These are phyloP conservation scores for Erodium maritimum DNA, from an alignment of 345 rosid species.

Conservation along the genomic window DNA sequence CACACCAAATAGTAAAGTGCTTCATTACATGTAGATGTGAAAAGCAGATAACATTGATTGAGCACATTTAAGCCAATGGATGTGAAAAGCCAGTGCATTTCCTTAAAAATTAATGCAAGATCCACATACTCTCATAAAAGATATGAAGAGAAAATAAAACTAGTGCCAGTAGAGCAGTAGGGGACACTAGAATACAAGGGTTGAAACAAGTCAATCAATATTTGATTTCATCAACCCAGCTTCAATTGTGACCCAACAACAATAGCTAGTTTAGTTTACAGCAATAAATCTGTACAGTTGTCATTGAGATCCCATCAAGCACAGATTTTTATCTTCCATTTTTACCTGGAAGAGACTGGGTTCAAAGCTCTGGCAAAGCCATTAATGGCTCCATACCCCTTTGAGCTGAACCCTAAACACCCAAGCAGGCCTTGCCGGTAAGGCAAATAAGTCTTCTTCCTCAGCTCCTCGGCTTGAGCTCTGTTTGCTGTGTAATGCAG, in stretches of 20 bases:
- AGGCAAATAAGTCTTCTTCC: slow-evolving; percentile 87
- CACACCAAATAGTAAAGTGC: no score
- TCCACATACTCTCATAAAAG: no score
- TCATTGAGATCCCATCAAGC: neutral
- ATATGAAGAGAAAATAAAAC: no score
- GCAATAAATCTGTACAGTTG: neutral
- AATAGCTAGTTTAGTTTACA: neutral
- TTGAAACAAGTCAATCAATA: no score
- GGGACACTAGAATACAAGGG: no score
- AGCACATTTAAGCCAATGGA: no score
- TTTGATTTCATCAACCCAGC: neutral
- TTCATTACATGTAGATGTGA: no score
- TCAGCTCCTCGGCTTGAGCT: slow-evolving; percentile 97
- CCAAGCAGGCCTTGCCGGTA: slow-evolving; percentile 94
- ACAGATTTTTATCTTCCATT: neutral
- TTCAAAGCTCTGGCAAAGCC: slow-evolving; percentile 80
- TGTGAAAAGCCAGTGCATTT: no score
- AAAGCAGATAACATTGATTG: no score
- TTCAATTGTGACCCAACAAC: neutral
- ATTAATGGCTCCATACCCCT: slow-evolving; percentile 87
- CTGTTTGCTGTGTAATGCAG: slow-evolving; percentile 77
- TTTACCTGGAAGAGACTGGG: slow-evolving; percentile 80
- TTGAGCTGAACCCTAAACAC: slow-evolving; percentile 89
- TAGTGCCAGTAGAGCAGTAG: no score
- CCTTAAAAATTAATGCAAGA: no score